Conservation (phyloP, 2,329 filamentous ascomycete genomes). For the Pseudogymnoascus sp. region DNA sequence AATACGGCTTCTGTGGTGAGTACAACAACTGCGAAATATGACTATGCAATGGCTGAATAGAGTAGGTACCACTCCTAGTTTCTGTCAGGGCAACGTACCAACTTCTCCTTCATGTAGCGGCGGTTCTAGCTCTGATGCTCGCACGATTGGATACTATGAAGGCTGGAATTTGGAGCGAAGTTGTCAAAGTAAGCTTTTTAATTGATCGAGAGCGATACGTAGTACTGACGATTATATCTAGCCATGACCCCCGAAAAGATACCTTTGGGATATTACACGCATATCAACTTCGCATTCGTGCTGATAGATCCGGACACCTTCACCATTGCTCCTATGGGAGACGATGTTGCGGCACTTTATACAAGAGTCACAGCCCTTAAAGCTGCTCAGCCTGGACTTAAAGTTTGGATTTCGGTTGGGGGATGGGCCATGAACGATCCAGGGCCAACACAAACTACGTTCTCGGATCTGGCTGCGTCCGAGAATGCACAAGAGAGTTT, state of each 20-base stretch:
- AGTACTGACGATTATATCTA: neutral
- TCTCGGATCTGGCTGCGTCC: conserved; percentile 28
- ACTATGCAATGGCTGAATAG: neutral
- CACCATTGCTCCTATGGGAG: conserved; percentile 21
- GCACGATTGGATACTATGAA: conserved; percentile 31
- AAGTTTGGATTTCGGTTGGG: conserved; percentile 31
- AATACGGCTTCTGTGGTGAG: conserved; percentile 30
- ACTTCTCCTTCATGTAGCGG: conserved; percentile 4
- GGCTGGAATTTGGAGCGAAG: conserved; percentile 21
- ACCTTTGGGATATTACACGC: conserved; percentile 21
- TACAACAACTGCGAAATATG: neutral
- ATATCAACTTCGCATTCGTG: conserved; percentile 34
- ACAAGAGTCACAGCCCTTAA: conserved; percentile 27
- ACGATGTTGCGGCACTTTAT: conserved; percentile 13
- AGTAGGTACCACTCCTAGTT: conserved; percentile 9
- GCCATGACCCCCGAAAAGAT: conserved; percentile 18
- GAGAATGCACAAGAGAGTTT: conserved; percentile 28
- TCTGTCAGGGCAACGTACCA: conserved; percentile 5
- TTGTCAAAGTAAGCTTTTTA: conserved; percentile 17
- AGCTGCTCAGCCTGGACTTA: conserved; percentile 15
- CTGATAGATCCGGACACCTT: conserved; percentile 32
- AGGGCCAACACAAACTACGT: conserved; percentile 22
- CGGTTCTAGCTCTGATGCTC: neutral
- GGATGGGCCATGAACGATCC: conserved; percentile 35
- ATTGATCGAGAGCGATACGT: neutral